Evolutionary conservation across 768 basidiomycete species (phyloP), one percentile per base, ranked within the genome.

Genomic region (Strobilomyces dryophilus): DNA sequence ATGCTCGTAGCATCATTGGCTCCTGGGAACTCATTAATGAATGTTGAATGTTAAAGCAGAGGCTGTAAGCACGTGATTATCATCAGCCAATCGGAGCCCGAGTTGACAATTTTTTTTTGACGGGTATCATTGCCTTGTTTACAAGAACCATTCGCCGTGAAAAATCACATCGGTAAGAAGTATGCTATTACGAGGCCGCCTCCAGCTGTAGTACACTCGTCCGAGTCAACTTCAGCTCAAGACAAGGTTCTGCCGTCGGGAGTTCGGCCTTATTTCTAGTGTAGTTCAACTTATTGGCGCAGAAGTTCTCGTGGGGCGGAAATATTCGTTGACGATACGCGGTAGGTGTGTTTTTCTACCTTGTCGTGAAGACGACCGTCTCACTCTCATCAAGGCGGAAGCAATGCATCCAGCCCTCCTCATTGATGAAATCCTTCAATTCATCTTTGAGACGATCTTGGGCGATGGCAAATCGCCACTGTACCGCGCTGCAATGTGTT

Each of bases 341-440:
- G 2, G 24, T 24, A 44, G 53, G 61, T 66, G 10, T 36, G 50
- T 52, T 37, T 40, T 2, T n/a, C 24, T 18, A 29, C 29, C 47
- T 4, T 35, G 4, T 20, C 12, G 26, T 20, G 18, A 31, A 26
- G n/a, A n/a, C 8, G 8, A 40, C 18, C 4, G 39, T 20, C 48
- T 58, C 45, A 50, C 24, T 21, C 34, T 18, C 15, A 4, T 11
- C 44, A 27, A 37, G 52, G 44, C 14, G 24, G 40, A 52, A 51
- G 31, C 31, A 17, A 80, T 79, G 79, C 79, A 80, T 56, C 53
- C 55, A 34, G 73, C 68, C 10, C 67, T 82, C 29, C 62, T 75
- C 53, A 71, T 81, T 45, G 79, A 81, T 65, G 79, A 82, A 57
- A 71, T 81, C 45, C 63, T 80, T 20, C 73, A 74, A 43, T 61